Conservation (phyloP, 495 filamentous ascomycete genomes). For the Niebla homalea region DNA sequence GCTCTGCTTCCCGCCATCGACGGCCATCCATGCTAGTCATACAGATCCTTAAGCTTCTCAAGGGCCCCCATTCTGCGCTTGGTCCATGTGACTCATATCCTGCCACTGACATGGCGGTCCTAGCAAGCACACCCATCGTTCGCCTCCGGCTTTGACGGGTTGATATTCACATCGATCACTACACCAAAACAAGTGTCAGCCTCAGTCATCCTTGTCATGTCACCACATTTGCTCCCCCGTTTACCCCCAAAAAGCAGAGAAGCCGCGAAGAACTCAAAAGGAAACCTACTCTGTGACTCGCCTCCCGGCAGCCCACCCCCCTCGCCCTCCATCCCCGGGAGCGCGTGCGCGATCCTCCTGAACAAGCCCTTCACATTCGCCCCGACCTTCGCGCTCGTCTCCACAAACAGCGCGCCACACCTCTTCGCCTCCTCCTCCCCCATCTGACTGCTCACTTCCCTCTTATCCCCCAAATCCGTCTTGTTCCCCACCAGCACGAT, state of each 20-base stretch:
- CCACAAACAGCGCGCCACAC: constrained; percentile 93
- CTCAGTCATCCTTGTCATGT: background rate
- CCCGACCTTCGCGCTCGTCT: constrained; percentile 94
- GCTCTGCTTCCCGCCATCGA: no score
- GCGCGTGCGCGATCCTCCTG: constrained; percentile 89
- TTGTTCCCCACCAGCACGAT: constrained; percentile 98
- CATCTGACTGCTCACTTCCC: constrained; percentile 80
- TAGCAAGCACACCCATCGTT: constrained; percentile 80
- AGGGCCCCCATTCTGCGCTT: no score
- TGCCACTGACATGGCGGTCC: background rate
- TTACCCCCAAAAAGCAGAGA: background rate
- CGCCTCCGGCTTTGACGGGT: constrained; percentile 48
- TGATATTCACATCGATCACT: constrained; percentile 97
- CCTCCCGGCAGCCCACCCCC: constrained; percentile 38
- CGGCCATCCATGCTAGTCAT: no score
- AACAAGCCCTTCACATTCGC: constrained; percentile 97
- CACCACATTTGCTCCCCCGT: background rate
- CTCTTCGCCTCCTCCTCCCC: constrained; percentile 98
- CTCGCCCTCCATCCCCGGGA: constrained; percentile 92
- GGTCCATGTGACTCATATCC: no score
- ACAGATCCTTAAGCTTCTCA: no score
- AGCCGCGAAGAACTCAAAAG: constrained; percentile 11
- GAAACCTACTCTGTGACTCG: constrained; percentile 47
- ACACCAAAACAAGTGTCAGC: constrained; percentile 5
- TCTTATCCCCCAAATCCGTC: constrained; percentile 94